Evolutionary conservation across 202 grass and related monocot species (phyloP).

Genomic region (Elaeis oleifera): DNA sequence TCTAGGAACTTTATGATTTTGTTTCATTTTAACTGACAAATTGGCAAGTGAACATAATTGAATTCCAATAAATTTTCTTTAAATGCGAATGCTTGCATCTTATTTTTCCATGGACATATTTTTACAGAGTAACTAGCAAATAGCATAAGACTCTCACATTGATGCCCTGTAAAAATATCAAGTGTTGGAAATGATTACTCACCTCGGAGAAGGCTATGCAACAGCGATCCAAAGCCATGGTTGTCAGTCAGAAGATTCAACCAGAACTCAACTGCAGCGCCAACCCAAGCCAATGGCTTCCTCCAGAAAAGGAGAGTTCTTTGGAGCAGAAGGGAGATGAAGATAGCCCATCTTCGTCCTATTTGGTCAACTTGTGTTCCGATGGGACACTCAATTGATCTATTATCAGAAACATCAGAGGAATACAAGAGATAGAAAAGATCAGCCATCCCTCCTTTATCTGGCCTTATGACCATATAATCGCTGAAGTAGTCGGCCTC

Average conservation of each 20-base stretch:
- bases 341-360: slow-evolving; percentile 46
- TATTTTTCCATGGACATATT: too few species aligned
- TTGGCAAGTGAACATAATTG: too few species aligned
- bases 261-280: slow-evolving; percentile 41
- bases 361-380: slow-evolving; percentile 33
- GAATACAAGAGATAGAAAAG: slow-evolving; percentile 49
- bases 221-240: slow-evolving; percentile 31
- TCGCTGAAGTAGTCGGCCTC: slow-evolving; percentile 8
- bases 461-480: slow-evolving; percentile 61
- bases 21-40: too few species aligned
- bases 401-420: slow-evolving; percentile 34
- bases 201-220: slow-evolving; percentile 48
- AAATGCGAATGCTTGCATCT: too few species aligned
- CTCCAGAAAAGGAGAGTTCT: slow-evolving; percentile 39
- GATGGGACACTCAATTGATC: slow-evolving; percentile 43
- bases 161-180: too few species aligned
- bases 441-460: slow-evolving; percentile 26
- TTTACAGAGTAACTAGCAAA: too few species aligned
- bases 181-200: too few species aligned
- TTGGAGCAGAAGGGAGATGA: slow-evolving; percentile 61
- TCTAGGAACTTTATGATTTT: too few species aligned
- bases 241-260: slow-evolving; percentile 56
- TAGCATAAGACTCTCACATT: too few species aligned
- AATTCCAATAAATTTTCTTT: too few species aligned
- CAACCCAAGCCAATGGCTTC: slow-evolving; percentile 49